Base-by-base conservation (phyloP, 2,329 filamentous ascomycete species). In the Camillea tinctor region DNA sequence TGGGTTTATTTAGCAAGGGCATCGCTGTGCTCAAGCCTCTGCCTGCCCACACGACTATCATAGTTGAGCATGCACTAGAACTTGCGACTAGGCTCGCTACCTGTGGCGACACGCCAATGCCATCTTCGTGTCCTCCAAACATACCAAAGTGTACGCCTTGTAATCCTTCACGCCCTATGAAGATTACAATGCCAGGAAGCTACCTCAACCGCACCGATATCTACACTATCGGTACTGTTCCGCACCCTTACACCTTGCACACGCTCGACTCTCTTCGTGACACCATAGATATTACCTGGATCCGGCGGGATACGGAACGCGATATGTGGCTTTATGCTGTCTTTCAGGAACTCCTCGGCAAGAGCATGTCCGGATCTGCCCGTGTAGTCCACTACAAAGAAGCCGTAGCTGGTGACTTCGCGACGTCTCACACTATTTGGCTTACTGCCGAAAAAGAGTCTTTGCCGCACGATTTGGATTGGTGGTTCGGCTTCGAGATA, bases 201-300 rank as follows among this genome's bases (percentile, higher is more conserved):
- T 95, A 92, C 74, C 83, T 83, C 58, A 97, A 97, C 74, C 83
- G 82, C 4, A 88, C 88, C 15, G 81, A 80, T 1, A 72, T 89
- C 17, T 98, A 93, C 78, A 92, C 90, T 2, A 91, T 99, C 64
- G 93, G 90, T 60, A 91, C 88, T 0, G 89, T 98, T 13, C 94
- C 94, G 0, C 95, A 99, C 73, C 95, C 95, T 0, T 96, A 93
- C 79, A 97, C 93, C 1, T 81, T 92, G 50, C 84, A 88, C 57
- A 84, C 87, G 13, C 79, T 98, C 19, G 82, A 86, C 60, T 82
- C 86, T 64, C 82, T 86, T 60, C 81, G 84, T 49, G 81, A 86
- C 2, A 77, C 81, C 1, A 78, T 91, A 54, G 88, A 88, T 53
- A 76, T 88, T 1, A 74, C 80, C 7, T 89, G 86, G 79, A 84